These are phyloP conservation scores for Backusella mclennaniae DNA, from an alignment of 192 early-diverging fungal genomes.

Conservation along the genomic window DNA sequence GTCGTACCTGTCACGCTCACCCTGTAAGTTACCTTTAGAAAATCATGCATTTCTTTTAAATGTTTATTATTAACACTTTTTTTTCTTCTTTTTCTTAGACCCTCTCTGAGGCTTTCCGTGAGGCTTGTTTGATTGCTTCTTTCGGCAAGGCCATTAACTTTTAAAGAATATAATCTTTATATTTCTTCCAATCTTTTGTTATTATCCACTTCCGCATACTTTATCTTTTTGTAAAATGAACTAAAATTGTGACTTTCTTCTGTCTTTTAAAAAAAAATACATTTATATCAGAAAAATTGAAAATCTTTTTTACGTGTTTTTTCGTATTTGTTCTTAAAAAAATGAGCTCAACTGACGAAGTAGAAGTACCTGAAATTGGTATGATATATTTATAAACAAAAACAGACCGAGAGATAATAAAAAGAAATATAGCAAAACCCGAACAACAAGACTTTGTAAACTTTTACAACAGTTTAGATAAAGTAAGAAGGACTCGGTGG, in stretches of 20 bases:
- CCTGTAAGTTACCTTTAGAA: conserved; percentile 46
- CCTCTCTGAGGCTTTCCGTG: conserved; percentile 97
- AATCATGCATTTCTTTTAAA: background rate
- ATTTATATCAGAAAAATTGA: background rate
- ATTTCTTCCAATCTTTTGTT: background rate
- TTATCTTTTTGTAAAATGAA: background rate
- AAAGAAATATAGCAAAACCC: conserved; percentile 38
- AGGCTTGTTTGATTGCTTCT: conserved; percentile 90
- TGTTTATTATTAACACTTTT: background rate
- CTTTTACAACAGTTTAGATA: conserved; percentile 44
- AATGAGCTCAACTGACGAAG: conserved; percentile 1
- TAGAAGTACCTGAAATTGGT: conserved; percentile 20
- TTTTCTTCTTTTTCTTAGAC: conserved; percentile 49
- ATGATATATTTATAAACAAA: background rate
- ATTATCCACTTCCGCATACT: background rate
- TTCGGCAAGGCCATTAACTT: conserved; percentile 80
- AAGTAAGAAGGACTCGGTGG: background rate
- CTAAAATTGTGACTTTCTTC: conserved; percentile 7
- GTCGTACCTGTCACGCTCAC: conserved; percentile 96
- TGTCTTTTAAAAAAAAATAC: background rate
- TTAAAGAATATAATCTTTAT: conserved; percentile 36
- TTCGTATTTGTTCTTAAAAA: background rate
- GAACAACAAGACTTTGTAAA: conserved; percentile 52
- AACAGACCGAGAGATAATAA: background rate
- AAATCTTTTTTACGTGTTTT: conserved; percentile 1